Percentiles rank a stretch among this genome's conserved stretches.
phyloP scores from a whole-genome alignment of 495 filamentous ascomycete species.

The Penicillium daleae region DNA sequence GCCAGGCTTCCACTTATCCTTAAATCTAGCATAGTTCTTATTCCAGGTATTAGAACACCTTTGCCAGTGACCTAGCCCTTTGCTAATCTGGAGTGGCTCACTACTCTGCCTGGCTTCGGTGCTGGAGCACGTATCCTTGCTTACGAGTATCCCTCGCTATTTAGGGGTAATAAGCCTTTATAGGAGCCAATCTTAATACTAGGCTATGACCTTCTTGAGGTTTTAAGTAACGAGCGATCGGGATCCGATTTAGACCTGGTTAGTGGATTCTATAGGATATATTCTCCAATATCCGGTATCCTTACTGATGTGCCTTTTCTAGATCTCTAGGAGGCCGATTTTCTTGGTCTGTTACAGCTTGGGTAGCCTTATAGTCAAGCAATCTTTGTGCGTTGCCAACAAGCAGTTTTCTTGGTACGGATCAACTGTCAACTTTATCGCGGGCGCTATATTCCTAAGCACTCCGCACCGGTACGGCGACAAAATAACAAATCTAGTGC shows the following conservation, averaged over 20 bases:
- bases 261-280: background rate
- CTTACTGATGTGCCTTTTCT: slow-evolving; percentile 3
- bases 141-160: slow-evolving; percentile 23
- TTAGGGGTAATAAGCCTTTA: slow-evolving; percentile 11
- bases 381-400: slow-evolving; percentile 40
- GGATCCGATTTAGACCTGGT: slow-evolving; percentile 9
- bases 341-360: slow-evolving; percentile 42
- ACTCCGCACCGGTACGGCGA: slow-evolving; percentile 38
- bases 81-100: slow-evolving; percentile 17
- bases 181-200: slow-evolving; percentile 25
- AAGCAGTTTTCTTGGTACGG: slow-evolving; percentile 22
- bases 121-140: slow-evolving; percentile 19
- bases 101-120: slow-evolving; percentile 11
- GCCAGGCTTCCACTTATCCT: background rate
- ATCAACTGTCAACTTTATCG: slow-evolving; percentile 33
- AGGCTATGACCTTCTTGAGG: slow-evolving; percentile 19
- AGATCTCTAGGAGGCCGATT: slow-evolving; percentile 11
- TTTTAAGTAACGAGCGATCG: slow-evolving; percentile 9
- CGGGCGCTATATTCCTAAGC: slow-evolving; percentile 31
- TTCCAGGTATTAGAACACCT: slow-evolving; percentile 23
- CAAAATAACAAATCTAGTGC: slow-evolving; percentile 11
- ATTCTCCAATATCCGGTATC: background rate
- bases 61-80: slow-evolving; percentile 19
- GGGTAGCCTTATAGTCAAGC: slow-evolving; percentile 51
- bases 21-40: slow-evolving; percentile 13